Evolutionary conservation across 345 rosid species (phyloP), one percentile per base, ranked within the genome.

Genomic region (Pugionium dolabratum): DNA sequence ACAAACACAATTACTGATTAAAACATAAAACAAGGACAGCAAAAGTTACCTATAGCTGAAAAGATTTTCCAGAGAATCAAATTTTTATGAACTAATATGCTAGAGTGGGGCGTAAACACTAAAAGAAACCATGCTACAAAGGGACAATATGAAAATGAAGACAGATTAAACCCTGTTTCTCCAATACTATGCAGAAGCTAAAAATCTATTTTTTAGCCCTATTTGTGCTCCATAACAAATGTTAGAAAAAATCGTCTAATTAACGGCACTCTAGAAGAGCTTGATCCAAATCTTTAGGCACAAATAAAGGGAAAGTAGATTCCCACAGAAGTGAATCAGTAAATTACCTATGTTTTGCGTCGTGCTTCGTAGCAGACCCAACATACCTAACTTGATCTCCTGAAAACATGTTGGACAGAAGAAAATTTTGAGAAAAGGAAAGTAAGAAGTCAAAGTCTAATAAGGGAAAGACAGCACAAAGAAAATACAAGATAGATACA

Each of bases 381-480:
- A 78, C 63, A 54, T 86, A 94, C 68, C 74, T 94, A 62, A 94
- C 95, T 49, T 85, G 91, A 80, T 94, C 97, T 75, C 99, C 98
- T 93, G 72, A 45, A 67, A 59, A 63, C 4, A 47, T 10, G 37
- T 42, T 18, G 36, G 54, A 29, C 41, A 65, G 47, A n/a, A 51
- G 52, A 18, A 25, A 35, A 50, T 2, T 1, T 51, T 54, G 40
- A 53, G 26, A 60, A 54, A 32, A 28, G 47, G 54, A 59, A 66
- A 47, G 68, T 27, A 53, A 37, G 52, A 25, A n/a, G 39, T 40
- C 37, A 45, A 45, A 54, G 45, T 46, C 28, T 9, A 53, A 32
- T 42, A 62, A 51, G 45, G 52, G 44, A 56, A 39, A 48, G 28
- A 45, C 40, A 45, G 25, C 42, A 36, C 1, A 40, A 30, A 59